Conservation (phyloP, 768 basidiomycete genomes). For the Pleurotus giganteus region DNA sequence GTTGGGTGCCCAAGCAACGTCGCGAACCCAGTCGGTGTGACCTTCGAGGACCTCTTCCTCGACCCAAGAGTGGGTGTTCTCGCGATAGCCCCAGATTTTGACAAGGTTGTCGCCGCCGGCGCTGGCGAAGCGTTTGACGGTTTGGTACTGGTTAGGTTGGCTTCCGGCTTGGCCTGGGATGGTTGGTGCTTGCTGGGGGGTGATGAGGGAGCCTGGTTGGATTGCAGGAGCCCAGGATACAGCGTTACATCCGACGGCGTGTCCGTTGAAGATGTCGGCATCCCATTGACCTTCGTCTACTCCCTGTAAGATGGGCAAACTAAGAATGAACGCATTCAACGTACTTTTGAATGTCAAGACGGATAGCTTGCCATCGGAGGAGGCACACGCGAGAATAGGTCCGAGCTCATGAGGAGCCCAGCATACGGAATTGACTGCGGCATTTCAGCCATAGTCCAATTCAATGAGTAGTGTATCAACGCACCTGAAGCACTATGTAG, state of each 20-base stretch:
- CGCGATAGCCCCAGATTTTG: constrained; percentile 89
- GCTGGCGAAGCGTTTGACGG: constrained; percentile 89
- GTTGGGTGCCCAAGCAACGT: constrained; percentile 99
- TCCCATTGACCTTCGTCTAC: constrained; percentile 96
- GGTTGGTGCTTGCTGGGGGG: constrained; percentile 53
- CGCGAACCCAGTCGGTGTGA: constrained; percentile 96
- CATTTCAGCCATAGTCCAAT: not conserved
- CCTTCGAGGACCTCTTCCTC: constrained; percentile 91
- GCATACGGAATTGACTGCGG: constrained; percentile 89
- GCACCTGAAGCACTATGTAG: constrained; percentile 91
- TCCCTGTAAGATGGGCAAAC: not conserved
- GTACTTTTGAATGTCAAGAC: constrained; percentile 95
- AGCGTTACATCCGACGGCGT: constrained; percentile 95
- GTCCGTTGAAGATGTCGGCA: constrained; percentile 91
- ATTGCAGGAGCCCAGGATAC: constrained; percentile 97
- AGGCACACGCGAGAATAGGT: constrained; percentile 94
- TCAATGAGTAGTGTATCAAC: constrained; percentile 18
- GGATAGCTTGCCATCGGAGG: constrained; percentile 95
- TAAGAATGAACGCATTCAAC: constrained; percentile 20
- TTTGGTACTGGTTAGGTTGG: constrained; percentile 37
- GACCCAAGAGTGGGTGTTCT: constrained; percentile 84
- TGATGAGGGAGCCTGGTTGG: constrained; percentile 80
- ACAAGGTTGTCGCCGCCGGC: constrained; percentile 97
- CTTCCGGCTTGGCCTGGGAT: constrained; percentile 42
- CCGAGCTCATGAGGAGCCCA: constrained; percentile 99